phyloP scores from a whole-genome alignment of 495 filamentous ascomycete species.

The Aspergillus affinis region DNA sequence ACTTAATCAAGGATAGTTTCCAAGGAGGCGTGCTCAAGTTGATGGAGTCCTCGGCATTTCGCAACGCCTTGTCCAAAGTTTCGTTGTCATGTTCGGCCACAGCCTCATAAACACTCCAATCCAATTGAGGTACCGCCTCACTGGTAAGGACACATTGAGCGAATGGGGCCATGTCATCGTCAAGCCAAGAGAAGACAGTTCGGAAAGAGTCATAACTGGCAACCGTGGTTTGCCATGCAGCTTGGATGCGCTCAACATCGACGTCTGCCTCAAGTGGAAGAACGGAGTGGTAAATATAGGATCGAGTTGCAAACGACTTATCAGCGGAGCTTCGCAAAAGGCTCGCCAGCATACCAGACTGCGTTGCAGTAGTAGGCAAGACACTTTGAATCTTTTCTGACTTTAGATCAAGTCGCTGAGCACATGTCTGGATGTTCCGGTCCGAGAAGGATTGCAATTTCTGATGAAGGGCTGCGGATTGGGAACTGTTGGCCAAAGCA shows the following conservation, averaged over 20 bases:
- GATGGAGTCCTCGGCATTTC: conserved; percentile 20
- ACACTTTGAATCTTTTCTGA: conserved; percentile 58
- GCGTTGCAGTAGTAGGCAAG: conserved; percentile 69
- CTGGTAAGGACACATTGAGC: conserved; percentile 42
- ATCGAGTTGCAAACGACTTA: conserved; percentile 30
- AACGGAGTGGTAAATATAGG: conserved; percentile 68
- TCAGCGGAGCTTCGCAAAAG: conserved; percentile 43
- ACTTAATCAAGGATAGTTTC: conserved; percentile 38
- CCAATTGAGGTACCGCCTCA: conserved; percentile 17
- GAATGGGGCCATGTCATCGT: conserved; percentile 69
- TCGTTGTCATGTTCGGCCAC: conserved; percentile 24
- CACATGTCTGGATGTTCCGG: conserved; percentile 27
- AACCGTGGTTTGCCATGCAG: conserved; percentile 49
- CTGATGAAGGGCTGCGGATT: background rate
- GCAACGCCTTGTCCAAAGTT: conserved; percentile 22
- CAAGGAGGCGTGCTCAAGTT: conserved; percentile 25
- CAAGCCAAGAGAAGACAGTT: conserved; percentile 62
- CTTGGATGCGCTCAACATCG: conserved; percentile 40
- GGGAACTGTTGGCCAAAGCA: background rate
- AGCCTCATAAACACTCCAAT: conserved; percentile 41
- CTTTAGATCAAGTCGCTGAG: conserved; percentile 42
- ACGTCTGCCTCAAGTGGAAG: conserved; percentile 47
- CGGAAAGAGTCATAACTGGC: conserved; percentile 55
- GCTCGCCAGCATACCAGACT: conserved; percentile 71
- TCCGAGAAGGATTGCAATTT: conserved; percentile 11